A percentile compares a stretch with the other conserved stretches of the same genome.
These are phyloP conservation scores for Bertia moriformis DNA, from an alignment of 2,329 filamentous ascomycete species.

Conservation along the genomic window DNA sequence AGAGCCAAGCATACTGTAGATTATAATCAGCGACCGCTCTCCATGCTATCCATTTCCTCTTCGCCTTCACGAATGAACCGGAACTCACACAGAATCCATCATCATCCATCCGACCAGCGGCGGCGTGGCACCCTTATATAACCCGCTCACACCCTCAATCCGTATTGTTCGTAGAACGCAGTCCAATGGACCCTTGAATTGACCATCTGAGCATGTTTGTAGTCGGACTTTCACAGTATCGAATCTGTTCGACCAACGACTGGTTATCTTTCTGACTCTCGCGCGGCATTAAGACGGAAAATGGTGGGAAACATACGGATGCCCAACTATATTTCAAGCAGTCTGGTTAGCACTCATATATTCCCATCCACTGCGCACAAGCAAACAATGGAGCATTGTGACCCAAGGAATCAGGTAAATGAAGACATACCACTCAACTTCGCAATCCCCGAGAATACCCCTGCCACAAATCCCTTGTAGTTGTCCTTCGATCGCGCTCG, in stretches of 20 bases:
- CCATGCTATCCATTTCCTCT: neutral
- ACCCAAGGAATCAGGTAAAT: neutral
- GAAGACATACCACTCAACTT: constrained; percentile 61
- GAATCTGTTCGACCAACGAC: constrained; percentile 56
- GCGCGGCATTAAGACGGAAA: constrained; percentile 5
- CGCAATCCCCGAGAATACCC: constrained; percentile 86
- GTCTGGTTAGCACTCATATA: no score
- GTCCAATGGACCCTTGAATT: constrained; percentile 75
- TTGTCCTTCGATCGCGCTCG: no score
- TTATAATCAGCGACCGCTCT: neutral
- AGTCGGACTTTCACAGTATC: constrained; percentile 94
- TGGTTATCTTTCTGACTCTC: no score
- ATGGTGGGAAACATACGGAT: constrained; percentile 2
- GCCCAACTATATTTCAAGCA: neutral
- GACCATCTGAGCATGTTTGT: constrained; percentile 64
- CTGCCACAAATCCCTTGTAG: constrained; percentile 93
- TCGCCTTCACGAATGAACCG: no score
- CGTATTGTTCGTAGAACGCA: constrained; percentile 73
- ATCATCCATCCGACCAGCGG: constrained; percentile 96
- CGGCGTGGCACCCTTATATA: constrained; percentile 90
- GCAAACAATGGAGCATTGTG: neutral
- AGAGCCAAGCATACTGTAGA: constrained; percentile 62
- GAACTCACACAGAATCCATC: constrained; percentile 56
- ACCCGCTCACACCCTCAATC: constrained; percentile 68
- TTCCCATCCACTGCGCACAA: no score